Base-by-base conservation (phyloP, 345 rosid genomes). In the Camelina laxa region DNA sequence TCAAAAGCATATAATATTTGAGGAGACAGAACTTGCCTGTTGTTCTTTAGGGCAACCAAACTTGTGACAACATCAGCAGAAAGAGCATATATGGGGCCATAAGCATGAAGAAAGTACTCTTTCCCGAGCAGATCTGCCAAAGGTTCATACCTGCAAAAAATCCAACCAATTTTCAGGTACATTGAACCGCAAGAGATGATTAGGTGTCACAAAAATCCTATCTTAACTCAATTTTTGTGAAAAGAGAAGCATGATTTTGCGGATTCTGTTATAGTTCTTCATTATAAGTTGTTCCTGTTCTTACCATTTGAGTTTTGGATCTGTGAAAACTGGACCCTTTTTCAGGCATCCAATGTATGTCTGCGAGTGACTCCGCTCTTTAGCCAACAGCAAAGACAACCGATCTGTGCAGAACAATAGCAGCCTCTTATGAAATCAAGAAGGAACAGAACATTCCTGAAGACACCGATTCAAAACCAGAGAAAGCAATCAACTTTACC, bases 311-410 rank as follows among this genome's bases (percentile, higher is more conserved):
- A 93, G 86, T 61, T 88, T 88, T 33, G 92, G 92, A 86, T 93
- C 89, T 70, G 88, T 89, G 75, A 91, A 93, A 68, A 93, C 92
- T 1, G 89, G 90, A 62, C 97, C 97, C 79, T 93, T 91, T 59
- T 91, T 93, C 89, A 93, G 63, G 88, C 98, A 93, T 70, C 98
- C 98, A 24, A 93, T 83, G 80, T 93, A 93, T 69, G 96, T 93
- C 78, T 86, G 93, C 24, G 96, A 79, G 83, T 89, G 93, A 76
- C 83, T 21, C 72, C 96, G 85, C 51, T 94, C 96, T 82, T 87
- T 85, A 27, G 96, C 91, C 84, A 93, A 79, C 54, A 93, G 85
- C 74, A 86, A 71, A 2, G 97, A 89, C 62, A 93, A 85, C 17
- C 94, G 85, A 84, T 93, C 98, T 91, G 73, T 1, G 60, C 39